Percentiles rank a stretch among this genome's conserved stretches.
Conservation (phyloP, 2,329 filamentous ascomycete species). For the Fusarium newnesense region DNA sequence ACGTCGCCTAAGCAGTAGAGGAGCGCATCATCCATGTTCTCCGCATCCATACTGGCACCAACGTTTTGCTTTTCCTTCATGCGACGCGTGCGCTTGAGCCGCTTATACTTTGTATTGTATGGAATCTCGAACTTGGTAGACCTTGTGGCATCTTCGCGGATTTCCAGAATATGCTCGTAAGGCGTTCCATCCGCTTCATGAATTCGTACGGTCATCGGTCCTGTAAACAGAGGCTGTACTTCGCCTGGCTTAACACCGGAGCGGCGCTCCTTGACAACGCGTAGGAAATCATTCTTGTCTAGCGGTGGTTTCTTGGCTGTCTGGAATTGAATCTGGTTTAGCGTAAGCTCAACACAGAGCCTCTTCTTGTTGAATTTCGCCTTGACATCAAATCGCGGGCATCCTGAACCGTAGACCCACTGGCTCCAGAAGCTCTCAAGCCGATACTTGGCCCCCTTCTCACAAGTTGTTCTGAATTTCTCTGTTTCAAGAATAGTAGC, state of each 20-base stretch:
- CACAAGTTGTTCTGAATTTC: constrained; percentile 83
- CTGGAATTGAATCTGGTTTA: constrained; percentile 77
- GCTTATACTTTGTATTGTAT: constrained; percentile 99
- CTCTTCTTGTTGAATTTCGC: constrained; percentile 98
- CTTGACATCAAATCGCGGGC: constrained; percentile 85
- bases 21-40: constrained; percentile 80
- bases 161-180: constrained; percentile 97
- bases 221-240: constrained; percentile 85
- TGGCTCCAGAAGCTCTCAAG: constrained; percentile 93
- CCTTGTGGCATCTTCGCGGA: constrained; percentile 84
- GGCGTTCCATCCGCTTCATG: constrained; percentile 98
- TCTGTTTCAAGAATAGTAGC: constrained; percentile 80
- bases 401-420: constrained; percentile 90
- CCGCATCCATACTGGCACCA: constrained; percentile 68
- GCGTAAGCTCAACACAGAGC: constrained; percentile 90
- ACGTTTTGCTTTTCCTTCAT: constrained; percentile 77
- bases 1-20: constrained; percentile 94
- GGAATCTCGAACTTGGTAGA: constrained; percentile 87
- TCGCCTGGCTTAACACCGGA: constrained; percentile 75
- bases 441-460: constrained; percentile 87
- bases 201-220: constrained; percentile 96
- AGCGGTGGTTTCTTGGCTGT: constrained; percentile 58
- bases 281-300: constrained; percentile 80
- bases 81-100: constrained; percentile 86
- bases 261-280: constrained; percentile 83